phyloP scores from a whole-genome alignment of 495 filamentous ascomycete species.

The Symbiotaphrina buchneri region DNA sequence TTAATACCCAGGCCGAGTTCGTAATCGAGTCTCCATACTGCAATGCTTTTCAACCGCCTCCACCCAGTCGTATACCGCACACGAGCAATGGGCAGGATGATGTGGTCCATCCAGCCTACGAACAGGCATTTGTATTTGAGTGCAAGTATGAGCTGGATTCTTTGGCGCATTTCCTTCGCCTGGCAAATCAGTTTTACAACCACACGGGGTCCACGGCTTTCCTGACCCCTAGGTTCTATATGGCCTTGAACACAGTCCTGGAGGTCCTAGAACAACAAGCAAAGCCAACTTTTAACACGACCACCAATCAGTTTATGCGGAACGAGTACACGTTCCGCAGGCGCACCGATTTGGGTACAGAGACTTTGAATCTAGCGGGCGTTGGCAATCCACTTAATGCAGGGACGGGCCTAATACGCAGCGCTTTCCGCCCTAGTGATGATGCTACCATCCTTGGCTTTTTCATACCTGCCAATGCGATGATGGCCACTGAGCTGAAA shows the following conservation, averaged over 20 bases:
- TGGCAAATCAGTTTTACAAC: constrained; percentile 70
- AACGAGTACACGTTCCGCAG: constrained; percentile 82
- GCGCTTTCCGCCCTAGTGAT: constrained; percentile 89
- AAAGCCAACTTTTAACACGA: constrained; percentile 49
- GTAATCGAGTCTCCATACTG: constrained; percentile 92
- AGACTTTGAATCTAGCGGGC: constrained; percentile 66
- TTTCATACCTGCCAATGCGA: constrained; percentile 90
- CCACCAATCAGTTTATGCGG: constrained; percentile 32
- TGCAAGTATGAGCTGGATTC: constrained; percentile 99
- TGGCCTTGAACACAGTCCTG: constrained; percentile 53
- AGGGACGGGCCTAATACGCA: constrained; percentile 68
- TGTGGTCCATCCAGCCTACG: constrained; percentile 65
- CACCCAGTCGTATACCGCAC: constrained; percentile 46
- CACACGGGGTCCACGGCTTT: constrained; percentile 59
- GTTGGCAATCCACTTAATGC: constrained; percentile 77
- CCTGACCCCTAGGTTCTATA: constrained; percentile 56
- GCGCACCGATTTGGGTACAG: constrained; percentile 58
- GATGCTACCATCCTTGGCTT: constrained; percentile 92
- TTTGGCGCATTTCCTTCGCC: constrained; percentile 69
- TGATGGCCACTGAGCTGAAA: constrained; percentile 81
- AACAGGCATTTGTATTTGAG: constrained; percentile 71
- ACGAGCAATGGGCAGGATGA: constrained; percentile 61
- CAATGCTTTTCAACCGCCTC: constrained; percentile 93
- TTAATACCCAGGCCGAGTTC: constrained; percentile 89
- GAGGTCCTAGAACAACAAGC: constrained; percentile 56